Evolutionary conservation across 2,329 filamentous ascomycete genomes (phyloP).

Genomic region (Anthostomella pinea): DNA sequence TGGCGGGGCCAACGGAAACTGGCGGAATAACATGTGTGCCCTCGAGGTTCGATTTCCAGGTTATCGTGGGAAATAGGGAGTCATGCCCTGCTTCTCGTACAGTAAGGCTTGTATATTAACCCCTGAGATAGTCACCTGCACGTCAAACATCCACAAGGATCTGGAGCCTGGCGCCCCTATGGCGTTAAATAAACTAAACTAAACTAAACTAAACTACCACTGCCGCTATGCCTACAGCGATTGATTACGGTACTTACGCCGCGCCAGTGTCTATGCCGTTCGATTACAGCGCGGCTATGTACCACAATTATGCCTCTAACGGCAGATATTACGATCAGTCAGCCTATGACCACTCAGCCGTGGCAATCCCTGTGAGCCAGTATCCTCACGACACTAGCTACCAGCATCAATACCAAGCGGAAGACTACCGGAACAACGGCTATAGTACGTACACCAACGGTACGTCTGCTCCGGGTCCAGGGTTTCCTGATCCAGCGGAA

Average conservation of each 20-base stretch:
- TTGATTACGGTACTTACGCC: slow-evolving; percentile 18
- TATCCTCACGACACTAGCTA: slow-evolving; percentile 13
- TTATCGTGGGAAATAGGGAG: too few species aligned
- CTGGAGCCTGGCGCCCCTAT: too few species aligned
- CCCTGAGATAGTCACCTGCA: too few species aligned
- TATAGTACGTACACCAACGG: slow-evolving; percentile 15
- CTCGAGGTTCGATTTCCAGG: too few species aligned
- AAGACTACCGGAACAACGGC: slow-evolving; percentile 17
- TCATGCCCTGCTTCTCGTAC: too few species aligned
- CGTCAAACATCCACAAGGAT: too few species aligned
- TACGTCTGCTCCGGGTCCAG: slow-evolving; percentile 9
- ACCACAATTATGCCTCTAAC: slow-evolving; percentile 10
- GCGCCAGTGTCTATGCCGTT: slow-evolving; percentile 11
- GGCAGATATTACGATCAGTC: slow-evolving; percentile 16
- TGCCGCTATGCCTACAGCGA: slow-evolving; percentile 17
- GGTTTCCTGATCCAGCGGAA: background rate
- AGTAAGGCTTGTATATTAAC: too few species aligned
- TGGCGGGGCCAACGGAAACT: too few species aligned
- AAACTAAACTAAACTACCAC: slow-evolving; percentile 25
- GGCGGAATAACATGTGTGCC: too few species aligned
- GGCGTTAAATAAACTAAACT: too few species aligned
- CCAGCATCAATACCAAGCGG: slow-evolving; percentile 19
- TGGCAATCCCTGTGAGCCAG: too few species aligned
- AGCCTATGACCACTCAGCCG: slow-evolving; percentile 11
- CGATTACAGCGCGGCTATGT: slow-evolving; percentile 16